phyloP scores from a whole-genome alignment of 306 rosid species.

The Arachis stenosperma region DNA sequence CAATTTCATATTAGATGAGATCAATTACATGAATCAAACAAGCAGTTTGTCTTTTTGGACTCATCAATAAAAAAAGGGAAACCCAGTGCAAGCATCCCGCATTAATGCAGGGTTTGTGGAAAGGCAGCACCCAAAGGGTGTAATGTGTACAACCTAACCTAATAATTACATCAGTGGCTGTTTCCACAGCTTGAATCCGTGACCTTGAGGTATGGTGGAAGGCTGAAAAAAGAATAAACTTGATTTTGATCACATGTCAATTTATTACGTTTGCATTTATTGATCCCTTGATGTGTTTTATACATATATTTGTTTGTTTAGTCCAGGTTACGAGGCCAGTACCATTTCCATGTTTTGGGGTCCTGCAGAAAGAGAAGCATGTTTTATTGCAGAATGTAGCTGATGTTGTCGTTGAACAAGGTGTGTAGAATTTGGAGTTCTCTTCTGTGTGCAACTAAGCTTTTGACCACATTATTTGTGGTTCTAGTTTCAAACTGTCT shows the following conservation, averaged over 20 bases:
- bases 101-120: too few species aligned
- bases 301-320: constrained; percentile 37
- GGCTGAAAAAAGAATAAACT: not conserved
- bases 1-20: not conserved
- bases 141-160: too few species aligned
- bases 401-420: constrained; percentile 92
- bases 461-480: not conserved
- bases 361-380: constrained; percentile 86
- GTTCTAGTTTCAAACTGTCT: not conserved
- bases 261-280: constrained; percentile 3
- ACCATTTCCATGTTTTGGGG: constrained; percentile 93
- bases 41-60: not conserved
- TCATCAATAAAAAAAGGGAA: too few species aligned
- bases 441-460: constrained; percentile 10
- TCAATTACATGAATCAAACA: not conserved
- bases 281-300: constrained; percentile 22
- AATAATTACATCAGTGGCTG: too few species aligned
- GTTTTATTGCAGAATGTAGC: constrained; percentile 80
- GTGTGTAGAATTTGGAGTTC: constrained; percentile 43
- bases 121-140: too few species aligned
- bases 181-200: too few species aligned
- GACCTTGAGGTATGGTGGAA: not conserved
- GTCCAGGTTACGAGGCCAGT: constrained; percentile 81
- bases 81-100: too few species aligned
- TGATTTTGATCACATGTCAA: not conserved